Evolutionary conservation across 2,329 filamentous ascomycete genomes (phyloP).

Genomic region (Zymoseptoria brevis): DNA sequence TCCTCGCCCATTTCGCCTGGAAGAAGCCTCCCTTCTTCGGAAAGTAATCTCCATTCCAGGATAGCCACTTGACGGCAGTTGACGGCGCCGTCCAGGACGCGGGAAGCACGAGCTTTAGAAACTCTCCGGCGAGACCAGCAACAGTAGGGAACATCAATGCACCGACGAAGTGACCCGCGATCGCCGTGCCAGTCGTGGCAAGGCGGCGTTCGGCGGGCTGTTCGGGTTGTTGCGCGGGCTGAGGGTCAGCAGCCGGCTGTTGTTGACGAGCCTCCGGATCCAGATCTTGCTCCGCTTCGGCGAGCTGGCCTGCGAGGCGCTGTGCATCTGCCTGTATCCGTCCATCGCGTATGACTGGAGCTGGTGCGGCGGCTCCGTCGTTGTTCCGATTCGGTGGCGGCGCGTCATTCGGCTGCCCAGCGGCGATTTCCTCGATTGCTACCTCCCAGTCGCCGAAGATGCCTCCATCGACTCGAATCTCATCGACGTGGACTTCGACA

Average conservation of each 20-base stretch:
- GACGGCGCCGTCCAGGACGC: slow-evolving; percentile 52
- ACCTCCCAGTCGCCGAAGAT: slow-evolving; percentile 38
- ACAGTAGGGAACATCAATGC: slow-evolving; percentile 75
- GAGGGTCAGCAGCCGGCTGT: slow-evolving; percentile 6
- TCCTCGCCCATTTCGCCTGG: slow-evolving; percentile 80
- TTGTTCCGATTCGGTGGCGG: neutral
- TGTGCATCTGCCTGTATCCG: neutral
- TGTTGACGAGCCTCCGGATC: neutral
- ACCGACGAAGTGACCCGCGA: slow-evolving; percentile 56
- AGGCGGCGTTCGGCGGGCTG: slow-evolving; percentile 33
- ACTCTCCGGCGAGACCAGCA: slow-evolving; percentile 67
- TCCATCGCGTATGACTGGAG: neutral
- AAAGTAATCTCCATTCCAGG: neutral
- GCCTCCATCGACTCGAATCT: slow-evolving; percentile 30
- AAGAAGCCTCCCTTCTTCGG: slow-evolving; percentile 43
- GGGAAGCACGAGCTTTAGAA: slow-evolving; percentile 63
- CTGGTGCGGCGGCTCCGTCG: slow-evolving; percentile 1
- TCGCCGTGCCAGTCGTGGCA: slow-evolving; percentile 45
- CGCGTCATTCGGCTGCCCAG: neutral
- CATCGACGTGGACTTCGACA: slow-evolving; percentile 31
- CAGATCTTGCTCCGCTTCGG: slow-evolving; percentile 1
- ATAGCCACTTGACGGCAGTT: neutral
- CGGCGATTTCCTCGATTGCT: slow-evolving; percentile 30
- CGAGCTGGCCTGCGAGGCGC: slow-evolving; percentile 1
- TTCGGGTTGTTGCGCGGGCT: slow-evolving; percentile 10